Base-by-base conservation (phyloP, 805 yeast species). In the Metschnikowia reukaufii region DNA sequence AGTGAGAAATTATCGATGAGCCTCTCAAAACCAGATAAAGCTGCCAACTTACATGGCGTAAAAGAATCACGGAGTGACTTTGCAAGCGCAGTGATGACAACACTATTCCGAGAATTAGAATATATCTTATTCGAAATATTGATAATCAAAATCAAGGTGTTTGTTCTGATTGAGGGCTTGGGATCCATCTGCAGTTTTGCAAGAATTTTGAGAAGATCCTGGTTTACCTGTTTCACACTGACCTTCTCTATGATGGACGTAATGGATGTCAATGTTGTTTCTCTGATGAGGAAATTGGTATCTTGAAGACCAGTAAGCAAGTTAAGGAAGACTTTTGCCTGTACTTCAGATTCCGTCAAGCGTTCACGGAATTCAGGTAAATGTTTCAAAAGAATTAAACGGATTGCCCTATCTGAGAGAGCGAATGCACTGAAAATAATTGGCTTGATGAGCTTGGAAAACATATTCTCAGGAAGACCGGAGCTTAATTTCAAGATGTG, bases 291-390 rank as follows among this genome's bases (percentile, higher is more conserved):
- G 3, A 83, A 78, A 61, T 88, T 91, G 0, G 94, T 81, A 62
- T 92, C 99, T 29, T 83, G 80, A 58, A 92, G 86, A 0, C 99
- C 98, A 15, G 85, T 81, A n/a, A 84, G 67, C 56, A 87, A 73
- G 39, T 77, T 76, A 8, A 80, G 79, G 63, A 87, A 88, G 0
- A 94, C 75, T 54, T 79, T 82, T 53, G 77, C 82, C 52, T 84
- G 84, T 4, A 91, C 78, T 25, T 85, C 88, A 36, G 76, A 65
- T 33, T 79, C 80, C 2, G 80, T 72, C 18, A 89, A 62, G 31
- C 64, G 64, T 1, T 68, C 70, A 21, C 81, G 70, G 49, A 78
- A 81, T 13, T 69, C 63, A 0, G 90, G 83, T 46, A 92, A 66
- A 38, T 81, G 70, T 17, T 80, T 79, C 48, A 92, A 71, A 23